A percentile compares a stretch with the other conserved stretches of the same genome.
These are phyloP conservation scores for Tuber magnatum DNA, from an alignment of 495 filamentous ascomycete species.

Conservation along the genomic window DNA sequence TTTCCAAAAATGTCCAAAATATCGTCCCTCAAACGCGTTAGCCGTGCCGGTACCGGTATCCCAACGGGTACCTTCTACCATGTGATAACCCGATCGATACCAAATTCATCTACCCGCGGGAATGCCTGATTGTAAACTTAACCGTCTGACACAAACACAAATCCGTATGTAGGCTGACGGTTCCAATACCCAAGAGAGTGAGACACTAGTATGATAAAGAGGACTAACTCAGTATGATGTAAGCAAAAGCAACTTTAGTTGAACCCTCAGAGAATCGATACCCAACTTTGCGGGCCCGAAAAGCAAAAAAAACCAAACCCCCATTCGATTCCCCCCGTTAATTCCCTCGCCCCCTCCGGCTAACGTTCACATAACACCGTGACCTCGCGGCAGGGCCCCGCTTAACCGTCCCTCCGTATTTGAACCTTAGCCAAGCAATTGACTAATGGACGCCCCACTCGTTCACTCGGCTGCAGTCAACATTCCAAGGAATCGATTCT, in stretches of 20 bases:
- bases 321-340: neutral
- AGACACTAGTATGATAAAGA: neutral
- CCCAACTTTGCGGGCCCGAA: neutral
- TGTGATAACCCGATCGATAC: constrained; percentile 1
- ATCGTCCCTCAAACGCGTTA: neutral
- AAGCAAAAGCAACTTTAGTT: neutral
- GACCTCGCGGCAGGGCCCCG: neutral
- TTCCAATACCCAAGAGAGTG: neutral
- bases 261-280: neutral
- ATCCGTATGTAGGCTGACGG: neutral
- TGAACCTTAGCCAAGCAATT: neutral
- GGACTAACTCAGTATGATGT: neutral
- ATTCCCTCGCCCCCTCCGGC: neutral
- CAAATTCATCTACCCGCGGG: neutral
- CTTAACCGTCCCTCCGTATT: neutral
- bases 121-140: neutral
- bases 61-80: neutral
- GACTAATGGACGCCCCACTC: neutral
- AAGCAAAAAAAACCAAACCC: neutral
- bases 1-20: neutral
- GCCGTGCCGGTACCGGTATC: too few relatives aligned
- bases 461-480: neutral
- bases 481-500: neutral
- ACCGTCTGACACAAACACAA: neutral
- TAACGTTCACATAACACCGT: neutral